Conservation (phyloP, 495 filamentous ascomycete genomes). For the Aspergillus ostianus region DNA sequence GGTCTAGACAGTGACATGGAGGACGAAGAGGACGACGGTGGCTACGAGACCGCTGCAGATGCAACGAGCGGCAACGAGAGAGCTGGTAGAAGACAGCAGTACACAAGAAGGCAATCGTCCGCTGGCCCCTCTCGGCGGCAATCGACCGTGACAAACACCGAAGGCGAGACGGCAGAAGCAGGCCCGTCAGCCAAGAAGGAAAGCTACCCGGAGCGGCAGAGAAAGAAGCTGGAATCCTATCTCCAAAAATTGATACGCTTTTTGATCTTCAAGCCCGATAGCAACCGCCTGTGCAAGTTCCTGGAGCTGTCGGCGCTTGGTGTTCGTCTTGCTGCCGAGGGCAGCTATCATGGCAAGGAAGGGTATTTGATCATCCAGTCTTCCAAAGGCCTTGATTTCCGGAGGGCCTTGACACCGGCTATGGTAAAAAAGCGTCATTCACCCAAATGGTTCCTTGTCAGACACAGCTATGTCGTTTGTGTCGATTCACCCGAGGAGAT, state of each 20-base stretch:
- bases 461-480: conserved; percentile 95
- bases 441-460: conserved; percentile 97
- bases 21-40: conserved; percentile 74
- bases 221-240: conserved; percentile 85
- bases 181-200: conserved; percentile 44
- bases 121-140: conserved; percentile 52
- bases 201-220: conserved; percentile 66
- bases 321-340: conserved; percentile 91
- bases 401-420: conserved; percentile 71
- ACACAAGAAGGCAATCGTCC: conserved; percentile 56
- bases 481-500: conserved; percentile 97
- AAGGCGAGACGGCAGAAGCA: conserved; percentile 48
- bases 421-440: conserved; percentile 76
- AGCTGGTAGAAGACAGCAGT: conserved; percentile 40
- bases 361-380: conserved; percentile 90
- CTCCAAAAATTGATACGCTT: conserved; percentile 91
- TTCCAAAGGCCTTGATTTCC: conserved; percentile 85
- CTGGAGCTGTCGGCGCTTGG: conserved; percentile 92
- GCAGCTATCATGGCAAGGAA: conserved; percentile 97
- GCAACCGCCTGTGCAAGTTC: conserved; percentile 94
- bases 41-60: conserved; percentile 55
- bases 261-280: conserved; percentile 93
- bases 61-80: conserved; percentile 58
- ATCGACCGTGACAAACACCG: conserved; percentile 52
- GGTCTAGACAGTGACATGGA: conserved; percentile 75